These are phyloP conservation scores for Penicillium bialowiezense DNA, from an alignment of 495 filamentous ascomycete species.

Conservation along the genomic window DNA sequence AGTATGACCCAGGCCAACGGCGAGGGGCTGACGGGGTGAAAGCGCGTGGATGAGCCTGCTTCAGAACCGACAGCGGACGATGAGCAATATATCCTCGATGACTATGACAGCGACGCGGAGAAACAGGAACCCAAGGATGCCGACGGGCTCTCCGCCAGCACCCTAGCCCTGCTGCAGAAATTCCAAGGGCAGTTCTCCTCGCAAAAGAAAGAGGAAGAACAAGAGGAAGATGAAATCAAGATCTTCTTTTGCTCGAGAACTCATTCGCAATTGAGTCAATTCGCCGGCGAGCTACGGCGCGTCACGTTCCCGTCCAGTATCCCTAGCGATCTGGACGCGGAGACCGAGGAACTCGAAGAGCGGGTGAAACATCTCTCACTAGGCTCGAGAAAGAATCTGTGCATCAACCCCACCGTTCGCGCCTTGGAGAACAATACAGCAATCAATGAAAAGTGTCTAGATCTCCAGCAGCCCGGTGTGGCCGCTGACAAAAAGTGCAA, in stretches of 20 bases:
- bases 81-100: constrained; percentile 76
- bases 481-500: constrained; percentile 67
- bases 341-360: constrained; percentile 46
- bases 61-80: constrained; percentile 42
- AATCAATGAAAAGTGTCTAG: constrained; percentile 94
- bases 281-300: constrained; percentile 85
- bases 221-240: constrained; percentile 59
- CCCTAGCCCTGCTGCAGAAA: constrained; percentile 38
- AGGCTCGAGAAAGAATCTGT: constrained; percentile 88
- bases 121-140: constrained; percentile 31
- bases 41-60: constrained; percentile 34
- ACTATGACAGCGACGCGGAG: constrained; percentile 69
- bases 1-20: too few species aligned
- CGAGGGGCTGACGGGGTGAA: too few species aligned
- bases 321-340: constrained; percentile 30
- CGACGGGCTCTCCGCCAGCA: constrained; percentile 42
- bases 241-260: constrained; percentile 95
- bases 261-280: constrained; percentile 92
- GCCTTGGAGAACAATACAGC: constrained; percentile 69
- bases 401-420: constrained; percentile 81
- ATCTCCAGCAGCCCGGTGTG: constrained; percentile 75
- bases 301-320: constrained; percentile 68
- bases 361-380: constrained; percentile 80
- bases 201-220: constrained; percentile 46
- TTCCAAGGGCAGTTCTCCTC: constrained; percentile 34